These are phyloP conservation scores for Aspergillus asperescens DNA, from an alignment of 495 filamentous ascomycete species.

Conservation along the genomic window DNA sequence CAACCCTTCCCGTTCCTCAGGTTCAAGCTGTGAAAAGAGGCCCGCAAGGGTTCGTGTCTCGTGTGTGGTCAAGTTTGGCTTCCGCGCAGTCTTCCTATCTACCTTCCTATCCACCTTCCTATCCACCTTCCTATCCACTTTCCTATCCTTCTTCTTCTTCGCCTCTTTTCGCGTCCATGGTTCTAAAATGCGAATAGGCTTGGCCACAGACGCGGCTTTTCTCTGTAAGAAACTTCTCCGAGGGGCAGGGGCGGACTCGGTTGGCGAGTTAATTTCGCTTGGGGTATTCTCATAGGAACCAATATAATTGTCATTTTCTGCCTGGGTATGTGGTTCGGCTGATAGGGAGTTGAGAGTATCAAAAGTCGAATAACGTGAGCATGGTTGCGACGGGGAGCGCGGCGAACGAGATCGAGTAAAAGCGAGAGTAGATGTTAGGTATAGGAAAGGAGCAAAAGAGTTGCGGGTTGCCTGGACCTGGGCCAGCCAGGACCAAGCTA, in stretches of 20 bases:
- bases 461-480: conserved; percentile 19
- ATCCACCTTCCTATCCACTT: too few relatives aligned
- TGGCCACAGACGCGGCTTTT: conserved; percentile 17
- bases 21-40: not conserved
- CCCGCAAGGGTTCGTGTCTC: not conserved
- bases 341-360: not conserved
- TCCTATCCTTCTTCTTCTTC: not conserved
- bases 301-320: not conserved
- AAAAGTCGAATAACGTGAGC: conserved; percentile 6
- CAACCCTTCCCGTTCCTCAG: not conserved
- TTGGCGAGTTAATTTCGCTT: not conserved
- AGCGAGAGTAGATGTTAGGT: conserved; percentile 61
- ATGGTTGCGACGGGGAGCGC: conserved; percentile 13
- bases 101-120: too few relatives aligned
- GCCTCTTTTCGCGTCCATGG: not conserved
- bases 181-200: not conserved
- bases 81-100: not conserved
- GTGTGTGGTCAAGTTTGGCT: not conserved
- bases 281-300: not conserved
- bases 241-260: not conserved
- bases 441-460: conserved; percentile 57
- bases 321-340: not conserved
- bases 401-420: conserved; percentile 1
- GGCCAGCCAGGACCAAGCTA: conserved; percentile 21
- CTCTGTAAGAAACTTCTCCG: conserved; percentile 27